Evolutionary conservation across 495 filamentous ascomycete species (phyloP), one percentile per base, ranked within the genome.

Genomic region (Neurospora sublineolata): DNA sequence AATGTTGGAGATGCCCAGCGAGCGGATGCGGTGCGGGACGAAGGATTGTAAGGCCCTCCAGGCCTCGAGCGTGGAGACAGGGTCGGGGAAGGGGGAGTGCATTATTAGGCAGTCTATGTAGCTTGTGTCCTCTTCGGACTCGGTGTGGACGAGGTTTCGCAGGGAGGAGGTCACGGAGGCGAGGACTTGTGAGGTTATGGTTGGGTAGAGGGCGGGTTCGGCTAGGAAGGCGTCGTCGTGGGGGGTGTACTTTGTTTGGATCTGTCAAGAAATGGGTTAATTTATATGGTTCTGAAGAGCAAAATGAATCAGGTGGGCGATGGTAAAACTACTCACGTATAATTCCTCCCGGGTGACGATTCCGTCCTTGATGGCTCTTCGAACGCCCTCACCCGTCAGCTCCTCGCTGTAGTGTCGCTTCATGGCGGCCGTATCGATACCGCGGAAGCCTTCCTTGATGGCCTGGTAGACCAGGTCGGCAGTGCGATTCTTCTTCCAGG

Each of bases 191-290:
- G 89, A 37, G 79, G 82, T 72, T 89, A 84, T 44, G 82, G 83
- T 68, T 72, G 81, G 70, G 76, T 80, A n/a, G 79, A 80, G 79
- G 89, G 93, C 76, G 2, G 90, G 91, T 81, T 88, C 83, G 72
- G 87, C 85, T 33, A 83, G 76, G 4, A 79, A 82, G 68, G 90
- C 86, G 75, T 93, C 86, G 42, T 81, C 81, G 18, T 86, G 72
- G 1, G 90, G 84, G 6, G 91, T 92, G 80, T 89, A 94, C 78
- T 95, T 95, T 11, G 93, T 93, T 86, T 96, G 93, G 30, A 94
- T 83, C 90, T 92, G 67, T 40, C 69, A 81, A 72, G 30, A 42
- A 33, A 30, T 44, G 11, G 4, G 52, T 37, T 16, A 40, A 33
- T 33, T 14, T n/a, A 33, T 37, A 52, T 74, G 60, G 4, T 23